phyloP scores from a whole-genome alignment of 2,329 filamentous ascomycete species.

The Pleurostoma richardsiae region DNA sequence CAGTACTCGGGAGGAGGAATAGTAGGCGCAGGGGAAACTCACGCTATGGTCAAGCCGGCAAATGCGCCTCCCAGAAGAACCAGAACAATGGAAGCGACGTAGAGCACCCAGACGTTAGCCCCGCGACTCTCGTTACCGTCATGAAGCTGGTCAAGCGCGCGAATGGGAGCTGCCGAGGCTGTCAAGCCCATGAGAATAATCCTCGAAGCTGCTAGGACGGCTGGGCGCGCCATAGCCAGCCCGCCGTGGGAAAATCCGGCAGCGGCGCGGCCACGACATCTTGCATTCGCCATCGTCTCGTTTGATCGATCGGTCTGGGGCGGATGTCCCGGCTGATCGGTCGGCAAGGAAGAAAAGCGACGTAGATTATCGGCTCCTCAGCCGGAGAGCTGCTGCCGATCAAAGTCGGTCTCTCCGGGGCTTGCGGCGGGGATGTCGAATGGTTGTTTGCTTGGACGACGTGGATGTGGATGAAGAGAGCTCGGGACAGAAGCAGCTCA shows the following conservation, averaged over 20 bases:
- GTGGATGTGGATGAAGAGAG: no score
- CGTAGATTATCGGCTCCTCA: no score
- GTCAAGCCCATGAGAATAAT: slow-evolving; percentile 44
- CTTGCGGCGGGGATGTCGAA: no score
- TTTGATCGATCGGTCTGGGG: not conserved
- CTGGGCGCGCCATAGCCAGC: slow-evolving; percentile 17
- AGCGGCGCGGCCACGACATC: not conserved
- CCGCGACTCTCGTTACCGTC: slow-evolving; percentile 50
- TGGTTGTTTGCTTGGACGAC: no score
- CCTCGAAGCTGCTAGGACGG: slow-evolving; percentile 46
- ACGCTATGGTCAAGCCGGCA: slow-evolving; percentile 88
- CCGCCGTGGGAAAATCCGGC: not conserved
- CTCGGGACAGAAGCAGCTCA: no score
- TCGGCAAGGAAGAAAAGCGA: no score
- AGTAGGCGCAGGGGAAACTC: slow-evolving; percentile 25
- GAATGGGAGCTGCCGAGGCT: slow-evolving; percentile 41
- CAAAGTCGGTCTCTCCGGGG: no score
- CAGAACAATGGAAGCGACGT: slow-evolving; percentile 70
- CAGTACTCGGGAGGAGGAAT: not conserved
- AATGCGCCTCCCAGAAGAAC: slow-evolving; percentile 90
- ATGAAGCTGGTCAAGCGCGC: slow-evolving; percentile 23
- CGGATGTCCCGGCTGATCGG: no score
- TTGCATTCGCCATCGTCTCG: not conserved
- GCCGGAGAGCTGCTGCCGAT: no score
- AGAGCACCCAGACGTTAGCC: slow-evolving; percentile 72